Base-by-base conservation (phyloP, 805 yeast genomes). In the Barnettozyma siamensis region DNA sequence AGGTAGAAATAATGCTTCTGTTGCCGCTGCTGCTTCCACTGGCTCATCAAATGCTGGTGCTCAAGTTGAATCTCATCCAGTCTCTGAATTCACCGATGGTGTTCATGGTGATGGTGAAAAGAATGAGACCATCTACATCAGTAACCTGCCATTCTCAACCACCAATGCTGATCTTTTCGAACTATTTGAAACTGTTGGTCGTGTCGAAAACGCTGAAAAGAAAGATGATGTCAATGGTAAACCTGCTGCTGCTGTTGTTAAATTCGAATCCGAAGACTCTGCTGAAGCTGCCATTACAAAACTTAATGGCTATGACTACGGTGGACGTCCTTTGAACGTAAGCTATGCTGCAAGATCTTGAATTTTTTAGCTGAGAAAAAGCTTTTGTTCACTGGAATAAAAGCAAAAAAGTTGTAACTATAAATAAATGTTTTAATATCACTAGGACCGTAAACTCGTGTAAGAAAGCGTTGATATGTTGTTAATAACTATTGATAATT, bases 61-160 rank as follows among this genome's bases (percentile, higher is more conserved):
- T 17, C 33, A 33, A 10, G 21, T 20, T 27, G 32, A 26, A 9
- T 5, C 29, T 8, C 29, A 26, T 26, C 29, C 29, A 26, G 23
- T 10, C 6, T 57, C 78, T 30, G 79, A 69, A 8, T 85, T 88
- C 60, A 77, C 88, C 12, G 76, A 72, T 35, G 82, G 79, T 41
- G 88, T 84, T 33, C 53, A 59, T 8, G 85, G 83, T 2, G 66
- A 70, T 34, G 88, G 87, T 33, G 73, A 66, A 31, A 78, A 76
- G 37, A 80, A 78, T 37, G 75, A 69, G 27, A 70, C 75, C 18
- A 73, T 91, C 34, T 83, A 65, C 57, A 88, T 84, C 18, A 73
- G 72, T 34, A 91, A 91, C 66, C 69, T 91, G 57, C 98, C 98
- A 24, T 87, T 77, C 72, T 82, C 88, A 39, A 89, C 97, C n/a